Evolutionary conservation across 2,329 filamentous ascomycete species (phyloP), one percentile per base, ranked within the genome.

Genomic region (Neofusicoccum parvum): DNA sequence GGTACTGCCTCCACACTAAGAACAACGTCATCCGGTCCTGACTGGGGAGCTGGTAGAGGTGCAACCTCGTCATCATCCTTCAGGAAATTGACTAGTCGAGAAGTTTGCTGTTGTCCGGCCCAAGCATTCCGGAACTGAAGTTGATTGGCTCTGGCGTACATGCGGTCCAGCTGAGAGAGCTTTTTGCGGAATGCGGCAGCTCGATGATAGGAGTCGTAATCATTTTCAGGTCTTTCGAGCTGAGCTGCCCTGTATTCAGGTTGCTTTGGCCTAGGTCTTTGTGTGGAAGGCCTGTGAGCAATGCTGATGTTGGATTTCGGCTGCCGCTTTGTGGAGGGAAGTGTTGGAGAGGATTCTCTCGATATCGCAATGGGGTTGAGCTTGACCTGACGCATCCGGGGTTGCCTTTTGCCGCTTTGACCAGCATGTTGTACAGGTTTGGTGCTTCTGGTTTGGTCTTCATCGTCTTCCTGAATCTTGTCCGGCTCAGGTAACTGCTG

Each of bases 141-240:
- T 37, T 27, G 39, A 20, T 41, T 45, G 15, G 27, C 6, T 17
- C 66, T 51, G 23, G 53, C 65, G 48, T 73, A 74, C 39, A 71
- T 70, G n/a, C 72, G 72, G 59, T 76, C 72, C 15, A 72, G 71
- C 43, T 67, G 69, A 46, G 69, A 70, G 36, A 79, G 65, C 6
- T 71, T 73, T 58, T 70, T 74, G 39, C 72, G 70, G 65, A 82
- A 82, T 4, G 76, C 77, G 36, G 74, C 71, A 34, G 73, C 73
- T 15, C 77, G 75, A 68, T 80, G 73, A 20, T 67, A 69, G 17
- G 66, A 65, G 34, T 76, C 70, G 53, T 78, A 79, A 1, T 75
- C 74, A n/a, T 67, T 68, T 65, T 82, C 80, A 15, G 79, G 72
- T 3, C 75, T 73, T 67, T 83, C 81, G 3, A 83, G 70, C 67